phyloP scores from a whole-genome alignment of 331 rosid genomes.

The Quercus phellos region DNA sequence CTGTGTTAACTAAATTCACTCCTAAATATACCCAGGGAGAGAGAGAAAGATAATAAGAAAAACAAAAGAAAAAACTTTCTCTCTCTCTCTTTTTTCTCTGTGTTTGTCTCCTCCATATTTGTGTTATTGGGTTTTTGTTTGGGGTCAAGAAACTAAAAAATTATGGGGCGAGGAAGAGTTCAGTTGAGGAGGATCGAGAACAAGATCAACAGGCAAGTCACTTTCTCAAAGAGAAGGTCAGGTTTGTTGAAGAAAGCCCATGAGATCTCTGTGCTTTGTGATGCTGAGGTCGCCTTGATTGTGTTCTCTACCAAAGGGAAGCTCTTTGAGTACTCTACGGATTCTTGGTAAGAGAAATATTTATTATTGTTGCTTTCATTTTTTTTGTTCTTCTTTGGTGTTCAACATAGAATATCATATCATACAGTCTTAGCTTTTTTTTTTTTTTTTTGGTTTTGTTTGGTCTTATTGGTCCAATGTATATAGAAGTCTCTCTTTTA shows the following conservation, averaged over 20 bases:
- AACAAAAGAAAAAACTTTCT: background rate
- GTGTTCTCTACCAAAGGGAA: constrained; percentile 80
- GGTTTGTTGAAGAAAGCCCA: constrained; percentile 77
- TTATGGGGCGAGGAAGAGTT: constrained; percentile 79
- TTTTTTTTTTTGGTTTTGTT: too few relatives aligned
- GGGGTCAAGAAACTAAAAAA: background rate
- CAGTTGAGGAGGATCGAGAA: constrained; percentile 86
- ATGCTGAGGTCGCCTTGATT: constrained; percentile 74
- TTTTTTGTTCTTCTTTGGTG: background rate
- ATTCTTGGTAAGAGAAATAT: constrained; percentile 35
- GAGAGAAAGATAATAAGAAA: too few relatives aligned
- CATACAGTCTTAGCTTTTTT: too few relatives aligned
- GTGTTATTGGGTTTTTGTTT: too few relatives aligned
- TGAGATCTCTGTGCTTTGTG: constrained; percentile 86
- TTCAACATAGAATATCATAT: too few relatives aligned
- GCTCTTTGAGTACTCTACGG: constrained; percentile 58
- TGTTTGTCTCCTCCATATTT: too few relatives aligned
- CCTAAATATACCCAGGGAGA: background rate
- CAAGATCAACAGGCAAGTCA: constrained; percentile 81
- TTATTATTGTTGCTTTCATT: background rate
- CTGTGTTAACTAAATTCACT: background rate
- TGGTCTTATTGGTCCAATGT: too few relatives aligned
- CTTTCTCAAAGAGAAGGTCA: constrained; percentile 73
- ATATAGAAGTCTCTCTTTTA: background rate
- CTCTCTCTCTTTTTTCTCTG: background rate